phyloP scores from a whole-genome alignment of 345 rosid species.

The Cochlearia excelsa region DNA sequence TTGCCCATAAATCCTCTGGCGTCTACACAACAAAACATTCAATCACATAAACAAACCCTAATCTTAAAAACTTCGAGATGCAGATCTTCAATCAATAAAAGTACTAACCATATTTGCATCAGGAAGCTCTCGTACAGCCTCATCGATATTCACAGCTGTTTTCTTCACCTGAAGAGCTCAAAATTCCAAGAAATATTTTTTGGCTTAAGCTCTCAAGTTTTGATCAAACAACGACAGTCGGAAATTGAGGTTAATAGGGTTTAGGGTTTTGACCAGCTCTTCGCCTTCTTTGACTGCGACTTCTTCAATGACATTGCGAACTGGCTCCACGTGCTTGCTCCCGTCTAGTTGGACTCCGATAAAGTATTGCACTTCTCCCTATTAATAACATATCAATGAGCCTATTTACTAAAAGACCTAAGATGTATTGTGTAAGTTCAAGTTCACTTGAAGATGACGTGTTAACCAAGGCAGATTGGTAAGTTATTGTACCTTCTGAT shows the following conservation, averaged over 20 bases:
- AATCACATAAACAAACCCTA: slow-evolving; percentile 6
- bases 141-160: slow-evolving; percentile 87
- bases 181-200: neutral
- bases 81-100: neutral
- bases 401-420: no score
- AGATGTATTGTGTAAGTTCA: neutral
- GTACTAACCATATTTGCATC: slow-evolving; percentile 78
- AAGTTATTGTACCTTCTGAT: slow-evolving; percentile 66
- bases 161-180: slow-evolving; percentile 58
- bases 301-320: slow-evolving; percentile 61
- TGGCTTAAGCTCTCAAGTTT: neutral
- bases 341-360: slow-evolving; percentile 97
- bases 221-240: neutral
- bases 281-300: slow-evolving; percentile 61
- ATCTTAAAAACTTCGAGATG: neutral
- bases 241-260: slow-evolving; percentile 5
- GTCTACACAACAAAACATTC: slow-evolving; percentile 40
- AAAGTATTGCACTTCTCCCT: slow-evolving; percentile 98
- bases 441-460: neutral
- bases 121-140: slow-evolving; percentile 90
- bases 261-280: slow-evolving; percentile 47
- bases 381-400: slow-evolving; percentile 14
- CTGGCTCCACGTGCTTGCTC: slow-evolving; percentile 87
- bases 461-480: neutral
- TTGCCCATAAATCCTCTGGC: slow-evolving; percentile 93